Evolutionary conservation across 1,139 yeast species (phyloP), one percentile per base, ranked within the genome.

Genomic region (Saccharomyces hybrid): DNA sequence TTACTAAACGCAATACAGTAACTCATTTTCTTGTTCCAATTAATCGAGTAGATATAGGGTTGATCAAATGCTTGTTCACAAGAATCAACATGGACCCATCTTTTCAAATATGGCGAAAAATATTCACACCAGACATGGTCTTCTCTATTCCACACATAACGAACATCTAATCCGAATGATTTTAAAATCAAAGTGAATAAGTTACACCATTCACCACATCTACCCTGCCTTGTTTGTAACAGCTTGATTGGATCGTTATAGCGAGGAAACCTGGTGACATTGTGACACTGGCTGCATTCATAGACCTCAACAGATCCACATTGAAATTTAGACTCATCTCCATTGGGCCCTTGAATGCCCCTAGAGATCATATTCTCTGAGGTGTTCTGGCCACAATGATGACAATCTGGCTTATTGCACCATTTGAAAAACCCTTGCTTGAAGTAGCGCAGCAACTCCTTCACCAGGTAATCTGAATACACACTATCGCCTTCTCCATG

Each of bases 101-200:
- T 73, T 51, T 76, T 69, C 59, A 80, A 75, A 21, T 73, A 66
- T 0, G 66, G 70, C 1, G 96, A 87, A 67, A 82, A 91, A 62
- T 86, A 85, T 67, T 91, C 99, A 64, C 95, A 86, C 99, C 98
- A 91, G 0, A 88, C 97, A 68, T 91, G 99, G 66, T 91, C 98
- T 67, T 91, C 99, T 4, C 80, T 75, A 68, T 90, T 90, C 95
- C 95, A 88, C 1, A 90, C 76, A 66, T 86, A 90, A 54, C 99
- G 72, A 0, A 78, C 76, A 42, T 80, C 74, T 6, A 83, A 72
- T 1, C 86, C 89, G 42, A 90, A 71, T 0, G 96, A 83, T 47
- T 83, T 77, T 56, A 91, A 72, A 2, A 90, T 71, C 47, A 89
- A 73, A 54, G 88, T 78, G 66, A 91, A 90, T 60, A 95, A 81